Conservation (phyloP, 306 rosid species). For the Hippophae rhamnoides region DNA sequence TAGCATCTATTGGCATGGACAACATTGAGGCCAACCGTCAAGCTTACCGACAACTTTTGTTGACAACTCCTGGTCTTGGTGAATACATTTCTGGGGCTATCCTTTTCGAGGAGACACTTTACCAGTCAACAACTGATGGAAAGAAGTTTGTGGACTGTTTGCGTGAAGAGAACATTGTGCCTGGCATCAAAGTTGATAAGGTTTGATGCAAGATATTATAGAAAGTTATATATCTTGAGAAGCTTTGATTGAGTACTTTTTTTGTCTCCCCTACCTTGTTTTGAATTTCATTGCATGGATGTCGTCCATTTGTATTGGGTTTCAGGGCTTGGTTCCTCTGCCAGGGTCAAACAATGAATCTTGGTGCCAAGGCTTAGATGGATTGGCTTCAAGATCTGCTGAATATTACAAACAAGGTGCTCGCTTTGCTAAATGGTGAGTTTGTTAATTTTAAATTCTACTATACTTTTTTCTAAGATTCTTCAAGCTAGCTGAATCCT, state of each 20-base stretch:
- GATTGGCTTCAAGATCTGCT: constrained; percentile 92
- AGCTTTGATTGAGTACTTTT: background rate
- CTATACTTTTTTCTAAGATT: background rate
- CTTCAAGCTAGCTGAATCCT: constrained; percentile 6
- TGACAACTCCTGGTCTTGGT: constrained; percentile 92
- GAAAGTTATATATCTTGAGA: background rate
- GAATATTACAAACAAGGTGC: constrained; percentile 98
- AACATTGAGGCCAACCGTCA: constrained; percentile 76
- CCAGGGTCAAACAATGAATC: constrained; percentile 96
- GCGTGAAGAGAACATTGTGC: constrained; percentile 53
- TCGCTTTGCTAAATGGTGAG: constrained; percentile 91
- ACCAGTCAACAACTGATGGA: constrained; percentile 79
- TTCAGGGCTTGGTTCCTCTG: constrained; percentile 92
- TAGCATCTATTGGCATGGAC: constrained; percentile 89
- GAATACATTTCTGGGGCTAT: constrained; percentile 88
- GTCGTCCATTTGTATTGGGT: constrained; percentile 2
- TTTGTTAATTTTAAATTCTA: constrained; percentile 8
- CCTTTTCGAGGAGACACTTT: constrained; percentile 89
- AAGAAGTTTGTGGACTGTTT: constrained; percentile 88
- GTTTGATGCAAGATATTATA: constrained; percentile 17
- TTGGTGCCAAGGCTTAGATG: constrained; percentile 98
- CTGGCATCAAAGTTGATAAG: constrained; percentile 98
- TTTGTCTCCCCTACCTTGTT: background rate
- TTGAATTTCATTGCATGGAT: background rate
- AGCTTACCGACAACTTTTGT: constrained; percentile 83